These are phyloP conservation scores for Silene coronaria DNA, from an alignment of 179 eudicot genomes.

Conservation along the genomic window DNA sequence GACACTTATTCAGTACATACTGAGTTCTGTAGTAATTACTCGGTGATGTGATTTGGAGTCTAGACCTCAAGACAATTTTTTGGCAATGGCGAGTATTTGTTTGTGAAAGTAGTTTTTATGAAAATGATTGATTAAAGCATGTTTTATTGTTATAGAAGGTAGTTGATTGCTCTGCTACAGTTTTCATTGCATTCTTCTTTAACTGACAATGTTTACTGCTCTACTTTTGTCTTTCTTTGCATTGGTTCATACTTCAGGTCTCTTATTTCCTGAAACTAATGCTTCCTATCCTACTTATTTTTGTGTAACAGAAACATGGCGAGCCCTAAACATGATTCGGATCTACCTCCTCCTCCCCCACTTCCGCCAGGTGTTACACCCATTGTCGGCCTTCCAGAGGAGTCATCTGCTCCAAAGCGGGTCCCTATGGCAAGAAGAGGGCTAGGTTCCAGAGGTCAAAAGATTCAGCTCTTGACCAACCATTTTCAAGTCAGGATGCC, in stretches of 20 bases:
- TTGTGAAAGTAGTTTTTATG: background rate
- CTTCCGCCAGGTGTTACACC: constrained; percentile 24
- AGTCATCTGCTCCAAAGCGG: constrained; percentile 7
- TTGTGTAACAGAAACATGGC: constrained; percentile 10
- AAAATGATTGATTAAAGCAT: background rate
- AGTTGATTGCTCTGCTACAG: background rate
- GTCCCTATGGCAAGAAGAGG: constrained; percentile 22
- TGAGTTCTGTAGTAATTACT: background rate
- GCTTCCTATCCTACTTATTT: background rate
- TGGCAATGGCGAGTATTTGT: too few relatives aligned
- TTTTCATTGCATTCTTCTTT: background rate
- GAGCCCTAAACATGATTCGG: background rate
- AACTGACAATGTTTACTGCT: background rate
- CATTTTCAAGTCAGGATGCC: constrained; percentile 31
- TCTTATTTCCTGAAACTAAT: background rate
- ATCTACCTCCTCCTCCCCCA: constrained; percentile 34
- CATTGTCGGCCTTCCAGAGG: background rate
- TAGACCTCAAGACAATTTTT: too few relatives aligned
- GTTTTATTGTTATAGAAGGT: too few relatives aligned
- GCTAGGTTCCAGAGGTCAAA: constrained; percentile 20
- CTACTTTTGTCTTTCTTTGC: background rate
- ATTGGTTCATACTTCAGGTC: background rate
- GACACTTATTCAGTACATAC: too few relatives aligned
- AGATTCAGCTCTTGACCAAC: constrained; percentile 27
- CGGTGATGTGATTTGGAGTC: background rate